Base-by-base conservation (phyloP, 768 basidiomycete genomes). In the Melanogaster broomeanus region DNA sequence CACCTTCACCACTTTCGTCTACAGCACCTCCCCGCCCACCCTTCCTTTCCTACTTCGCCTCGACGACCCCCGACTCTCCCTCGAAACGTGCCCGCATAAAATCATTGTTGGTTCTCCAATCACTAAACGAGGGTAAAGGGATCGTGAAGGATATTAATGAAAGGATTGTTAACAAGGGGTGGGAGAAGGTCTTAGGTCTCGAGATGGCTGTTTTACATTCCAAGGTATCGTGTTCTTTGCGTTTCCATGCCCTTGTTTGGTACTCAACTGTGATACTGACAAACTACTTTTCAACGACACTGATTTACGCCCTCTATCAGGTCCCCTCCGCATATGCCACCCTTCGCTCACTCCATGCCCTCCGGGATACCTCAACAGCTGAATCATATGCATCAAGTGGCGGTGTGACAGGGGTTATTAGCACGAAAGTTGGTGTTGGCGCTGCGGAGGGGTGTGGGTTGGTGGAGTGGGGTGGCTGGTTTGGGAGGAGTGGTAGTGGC, bases 331-430 rank as follows among this genome's bases (percentile, higher is more conserved):
- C 49, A 25, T 49, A 39, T 11, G 70, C 75, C 18, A 90, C 88
- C 0, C 77, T 98, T 2, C 67, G 79, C 7, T 74, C 79, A 1
- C 81, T 98, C 7, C 77, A 83, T 52, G 78, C 81, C 33, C 70
- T 97, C 10, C 78, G 79, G 45, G 95, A 98, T 64, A 74, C 81
- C 0, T 72, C 80, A 0, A 88, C 91, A 3, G 91, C 93, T 0
- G 92, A 96, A 63, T 79, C 85, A 5, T 97, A 94, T 67, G 96
- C 94, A 61, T 80, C 87, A 1, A 81, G 88, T 28, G 85, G 84
- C 16, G 92, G 94, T 5, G 80, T 83, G 35, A 45, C 35, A 1
- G 65, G 65, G 19, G 79, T 96, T 21, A 72, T 97, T 85, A 34
- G 83, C 78, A 21, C 78, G 75, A 61, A 80, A 74, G 18, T 63